These are phyloP conservation scores for Podospora conica DNA, from an alignment of 495 filamentous ascomycete species.

Conservation along the genomic window DNA sequence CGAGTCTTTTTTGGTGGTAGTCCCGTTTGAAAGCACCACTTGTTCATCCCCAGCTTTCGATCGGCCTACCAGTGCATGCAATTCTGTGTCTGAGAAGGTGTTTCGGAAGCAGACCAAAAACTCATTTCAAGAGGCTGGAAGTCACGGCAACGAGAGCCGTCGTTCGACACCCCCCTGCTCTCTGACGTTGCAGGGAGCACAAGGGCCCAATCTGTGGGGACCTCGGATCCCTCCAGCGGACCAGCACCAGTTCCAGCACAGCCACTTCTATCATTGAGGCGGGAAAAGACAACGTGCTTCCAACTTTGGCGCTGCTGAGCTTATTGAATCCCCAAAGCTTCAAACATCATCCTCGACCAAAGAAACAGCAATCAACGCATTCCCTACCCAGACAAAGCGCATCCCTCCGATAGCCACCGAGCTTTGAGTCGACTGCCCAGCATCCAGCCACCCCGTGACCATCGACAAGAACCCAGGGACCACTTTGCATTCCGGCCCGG, in stretches of 20 bases:
- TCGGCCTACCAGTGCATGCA: constrained; percentile 1
- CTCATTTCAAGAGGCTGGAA: neutral
- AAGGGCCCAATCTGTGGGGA: constrained; percentile 9
- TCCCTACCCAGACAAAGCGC: neutral
- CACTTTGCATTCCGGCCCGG: neutral
- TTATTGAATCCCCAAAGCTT: constrained; percentile 9
- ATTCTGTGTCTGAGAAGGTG: constrained; percentile 17
- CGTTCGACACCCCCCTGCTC: neutral
- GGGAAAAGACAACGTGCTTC: constrained; percentile 19
- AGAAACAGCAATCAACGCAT: neutral
- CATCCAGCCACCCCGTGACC: neutral
- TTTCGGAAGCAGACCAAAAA: constrained; percentile 14
- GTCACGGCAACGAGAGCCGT: neutral
- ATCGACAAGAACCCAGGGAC: neutral
- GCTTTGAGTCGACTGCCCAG: neutral
- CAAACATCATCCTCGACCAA: neutral
- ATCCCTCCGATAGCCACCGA: neutral
- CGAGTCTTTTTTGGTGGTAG: neutral
- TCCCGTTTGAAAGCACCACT: neutral
- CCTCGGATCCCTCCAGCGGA: neutral
- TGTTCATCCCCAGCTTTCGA: neutral
- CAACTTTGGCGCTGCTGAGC: constrained; percentile 1
- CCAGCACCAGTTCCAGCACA: no score
- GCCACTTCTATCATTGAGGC: constrained; percentile 5
- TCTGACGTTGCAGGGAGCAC: neutral